Base-by-base conservation (phyloP, 345 rosid species). In the Eucalyptus marginata region DNA sequence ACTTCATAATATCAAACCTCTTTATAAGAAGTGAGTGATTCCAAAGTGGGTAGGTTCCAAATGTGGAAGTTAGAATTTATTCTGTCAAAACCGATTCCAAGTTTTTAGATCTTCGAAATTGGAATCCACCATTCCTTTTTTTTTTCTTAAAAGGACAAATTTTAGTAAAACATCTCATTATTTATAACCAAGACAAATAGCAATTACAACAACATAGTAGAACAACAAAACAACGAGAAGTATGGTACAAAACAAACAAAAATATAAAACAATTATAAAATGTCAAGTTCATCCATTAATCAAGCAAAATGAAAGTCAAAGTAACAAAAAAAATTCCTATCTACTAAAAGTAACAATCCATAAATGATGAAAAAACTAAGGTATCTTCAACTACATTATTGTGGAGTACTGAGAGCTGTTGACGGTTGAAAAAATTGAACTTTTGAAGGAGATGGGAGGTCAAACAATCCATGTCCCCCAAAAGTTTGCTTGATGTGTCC, bases 191-290 rank as follows among this genome's bases (percentile, higher is more conserved):
- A n/a, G 76, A 64, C 10, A 64, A 29, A 64, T 64, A 12, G 31
- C 2, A 9, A 3, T 27, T n/a, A 64, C 76, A 7, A 64, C 33
- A 64, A 64, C 16, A 64, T 1, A 14, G 10, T 64, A 7, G 36
- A n/a, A 4, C 18, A 64, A 64, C 10, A 2, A n/a, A 64, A 0
- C 18, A 7, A n/a, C 7, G 0, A 64, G 18, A 64, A n/a, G 76
- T 64, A n/a, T 0, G 29, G 9, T 64, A 64, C 71, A 64, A 64
- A 64, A 64, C 36, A 56, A 56, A 56, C 6, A 24, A 25, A 56
- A 24, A 56, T 56, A 56, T 56, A 25, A 2, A 56, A 56, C 13
- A 64, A 62, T 62, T 62, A n/a, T 11, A n/a, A 13, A 62, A 13
- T 62, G 33, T 64, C 33, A 6, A 13, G 31, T 13, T 29, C 33